Conservation (phyloP, 2,329 filamentous ascomycete species). For the Sphaerulina musiva region DNA sequence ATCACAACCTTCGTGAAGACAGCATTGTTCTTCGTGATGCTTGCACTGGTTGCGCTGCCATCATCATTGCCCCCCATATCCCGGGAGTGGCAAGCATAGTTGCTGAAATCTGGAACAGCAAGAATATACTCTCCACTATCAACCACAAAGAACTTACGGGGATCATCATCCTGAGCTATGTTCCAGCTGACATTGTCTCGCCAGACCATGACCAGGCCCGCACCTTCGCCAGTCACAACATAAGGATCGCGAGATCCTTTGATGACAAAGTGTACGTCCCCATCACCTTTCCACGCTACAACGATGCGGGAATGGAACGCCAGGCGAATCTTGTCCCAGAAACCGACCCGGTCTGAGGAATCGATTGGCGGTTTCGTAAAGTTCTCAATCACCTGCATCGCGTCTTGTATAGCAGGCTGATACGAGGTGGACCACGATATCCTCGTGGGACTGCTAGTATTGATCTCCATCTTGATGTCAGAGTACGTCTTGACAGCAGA, state of each 20-base stretch:
- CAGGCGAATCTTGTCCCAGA: conserved; percentile 97
- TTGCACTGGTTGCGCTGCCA: conserved; percentile 54
- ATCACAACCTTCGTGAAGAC: conserved; percentile 97
- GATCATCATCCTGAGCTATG: conserved; percentile 77
- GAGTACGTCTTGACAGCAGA: conserved; percentile 96
- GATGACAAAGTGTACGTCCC: conserved; percentile 85
- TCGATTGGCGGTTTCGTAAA: conserved; percentile 96
- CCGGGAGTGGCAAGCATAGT: conserved; percentile 66
- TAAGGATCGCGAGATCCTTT: conserved; percentile 91
- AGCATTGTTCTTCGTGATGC: conserved; percentile 64
- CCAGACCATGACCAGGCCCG: conserved; percentile 98
- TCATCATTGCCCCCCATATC: conserved; percentile 46
- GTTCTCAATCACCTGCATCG: conserved; percentile 98
- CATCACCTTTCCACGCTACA: conserved; percentile 88
- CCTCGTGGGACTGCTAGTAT: conserved; percentile 82
- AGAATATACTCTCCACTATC: conserved; percentile 93
- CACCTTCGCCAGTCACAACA: conserved; percentile 81
- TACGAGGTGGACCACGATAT: conserved; percentile 98
- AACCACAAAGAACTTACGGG: conserved; percentile 88
- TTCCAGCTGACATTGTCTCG: conserved; percentile 86
- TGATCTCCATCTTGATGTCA: conserved; percentile 84
- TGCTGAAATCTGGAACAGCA: conserved; percentile 87
- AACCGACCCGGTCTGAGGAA: conserved; percentile 85
- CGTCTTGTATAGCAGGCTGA: conserved; percentile 95
- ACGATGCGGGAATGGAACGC: conserved; percentile 88